Base-by-base conservation (phyloP, 805 yeast species). In the Komagataella mondaviorum region DNA sequence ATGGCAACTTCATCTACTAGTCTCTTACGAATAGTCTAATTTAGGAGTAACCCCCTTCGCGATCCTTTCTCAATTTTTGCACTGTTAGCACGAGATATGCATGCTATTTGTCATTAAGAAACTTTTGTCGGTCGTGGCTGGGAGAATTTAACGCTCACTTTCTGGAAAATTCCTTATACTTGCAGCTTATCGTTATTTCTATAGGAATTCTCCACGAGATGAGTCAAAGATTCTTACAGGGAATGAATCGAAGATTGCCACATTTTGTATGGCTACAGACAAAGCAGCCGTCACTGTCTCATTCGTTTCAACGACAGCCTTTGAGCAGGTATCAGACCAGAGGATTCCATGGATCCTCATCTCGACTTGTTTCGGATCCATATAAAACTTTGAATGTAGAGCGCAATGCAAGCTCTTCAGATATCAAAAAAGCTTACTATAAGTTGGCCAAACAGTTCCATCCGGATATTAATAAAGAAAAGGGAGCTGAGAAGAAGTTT, bases 381-480 rank as follows among this genome's bases (percentile, higher is more conserved):
- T 93, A 93, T 67, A 73, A 80, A 55, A 78, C 81, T 0, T 70
- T 93, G 46, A 98, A 98, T 3, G 87, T 93, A 24, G 78, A 76
- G 23, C 78, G 77, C 55, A 64, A 63, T 50, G 93, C 99, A 0
- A 75, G 83, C 12, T 70, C 83, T 6, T 76, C 87, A n/a, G 95
- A 89, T 18, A 93, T 93, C 68, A 93, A 93, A 67, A 90, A 90
- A 67, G 91, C 96, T 2, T 93, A 93, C 70, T 89, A 89, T 65
- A 84, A 88, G 61, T 71, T 93, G 56, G 99, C 97, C 14, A 93
- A 93, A 67, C 78, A 91, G 65, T 89, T 73, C 66, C 99, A 93
- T 67, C 99, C 99, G 0, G 99, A 93, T 70, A 87, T 93, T 47
- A 93, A 91, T 67, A 93, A 91, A 67, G 96, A 87, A 56, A 77